Percentiles rank a stretch among this genome's conserved stretches.
Conservation (phyloP, 441 rosid genomes). For the Metrosideros polymorpha region DNA sequence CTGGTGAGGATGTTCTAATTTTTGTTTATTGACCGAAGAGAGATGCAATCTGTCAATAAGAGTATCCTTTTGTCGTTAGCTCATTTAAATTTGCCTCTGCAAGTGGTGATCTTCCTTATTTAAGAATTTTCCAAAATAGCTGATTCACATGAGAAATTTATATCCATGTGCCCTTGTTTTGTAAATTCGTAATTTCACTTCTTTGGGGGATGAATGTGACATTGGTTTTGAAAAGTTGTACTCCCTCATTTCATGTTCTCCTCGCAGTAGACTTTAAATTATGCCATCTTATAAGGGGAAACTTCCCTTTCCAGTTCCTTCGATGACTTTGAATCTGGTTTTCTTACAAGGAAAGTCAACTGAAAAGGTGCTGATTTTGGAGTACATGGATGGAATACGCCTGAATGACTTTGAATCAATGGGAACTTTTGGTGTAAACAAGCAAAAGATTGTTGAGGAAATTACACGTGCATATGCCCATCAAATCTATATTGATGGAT, state of each 20-base stretch:
- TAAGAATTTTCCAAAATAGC: neutral
- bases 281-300: neutral
- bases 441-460: constrained; percentile 85
- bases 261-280: neutral
- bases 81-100: neutral
- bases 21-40: neutral
- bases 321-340: neutral
- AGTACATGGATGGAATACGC: constrained; percentile 98
- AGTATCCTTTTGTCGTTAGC: neutral
- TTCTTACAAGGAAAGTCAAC: constrained; percentile 50
- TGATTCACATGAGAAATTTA: neutral
- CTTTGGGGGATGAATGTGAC: neutral
- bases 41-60: neutral
- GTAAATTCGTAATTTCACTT: neutral
- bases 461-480: constrained; percentile 97
- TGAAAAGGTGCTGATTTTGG: constrained; percentile 78
- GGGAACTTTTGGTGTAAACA: constrained; percentile 70
- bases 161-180: neutral
- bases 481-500: constrained; percentile 94
- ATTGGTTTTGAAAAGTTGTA: neutral
- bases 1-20: neutral
- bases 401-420: constrained; percentile 68
- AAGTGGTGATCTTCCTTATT: neutral
- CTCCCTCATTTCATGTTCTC: neutral
- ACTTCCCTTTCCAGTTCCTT: neutral